phyloP scores from a whole-genome alignment of 2,329 filamentous ascomycete genomes.

The Aspergillus sp. region DNA sequence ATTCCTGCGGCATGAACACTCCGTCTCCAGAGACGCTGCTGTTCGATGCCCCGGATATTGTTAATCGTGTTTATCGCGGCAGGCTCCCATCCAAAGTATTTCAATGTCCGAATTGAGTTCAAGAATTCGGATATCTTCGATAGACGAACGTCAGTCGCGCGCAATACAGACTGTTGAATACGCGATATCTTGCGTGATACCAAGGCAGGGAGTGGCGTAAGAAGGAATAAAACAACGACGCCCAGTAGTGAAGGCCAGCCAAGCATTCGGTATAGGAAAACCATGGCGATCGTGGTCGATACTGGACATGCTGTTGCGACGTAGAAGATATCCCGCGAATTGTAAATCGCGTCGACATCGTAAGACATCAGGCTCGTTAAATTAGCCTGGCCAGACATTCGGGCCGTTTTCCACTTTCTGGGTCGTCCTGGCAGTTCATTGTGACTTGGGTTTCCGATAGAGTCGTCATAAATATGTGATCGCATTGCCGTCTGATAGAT shows the following conservation, averaged over 20 bases:
- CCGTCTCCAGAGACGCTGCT: slow-evolving; percentile 49
- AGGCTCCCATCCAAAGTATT: slow-evolving; percentile 57
- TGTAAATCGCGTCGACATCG: slow-evolving; percentile 51
- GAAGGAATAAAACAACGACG: slow-evolving; percentile 41
- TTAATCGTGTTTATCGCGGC: slow-evolving; percentile 48
- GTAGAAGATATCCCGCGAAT: slow-evolving; percentile 47
- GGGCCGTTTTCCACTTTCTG: slow-evolving; percentile 15
- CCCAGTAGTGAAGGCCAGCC: slow-evolving; percentile 53
- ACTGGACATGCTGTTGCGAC: slow-evolving; percentile 42
- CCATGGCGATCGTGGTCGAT: slow-evolving; percentile 43
- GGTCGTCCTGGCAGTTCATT: neutral
- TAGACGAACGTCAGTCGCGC: slow-evolving; percentile 51
- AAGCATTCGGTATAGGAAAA: slow-evolving; percentile 50
- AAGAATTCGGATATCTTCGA: slow-evolving; percentile 55
- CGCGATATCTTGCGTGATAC: slow-evolving; percentile 46
- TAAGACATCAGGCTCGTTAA: slow-evolving; percentile 54
- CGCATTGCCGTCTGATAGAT: slow-evolving; percentile 51
- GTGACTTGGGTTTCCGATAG: slow-evolving; percentile 2
- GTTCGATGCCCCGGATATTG: slow-evolving; percentile 45
- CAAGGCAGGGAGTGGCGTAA: slow-evolving; percentile 46
- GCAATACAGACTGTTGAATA: slow-evolving; percentile 48
- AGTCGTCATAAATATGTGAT: slow-evolving; percentile 49
- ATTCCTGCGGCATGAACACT: slow-evolving; percentile 39
- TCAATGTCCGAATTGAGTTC: slow-evolving; percentile 52
- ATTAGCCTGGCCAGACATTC: slow-evolving; percentile 42